Evolutionary conservation across 1,284 basidiomycete species (phyloP).

Genomic region (Fomitiporia mediterranea): DNA sequence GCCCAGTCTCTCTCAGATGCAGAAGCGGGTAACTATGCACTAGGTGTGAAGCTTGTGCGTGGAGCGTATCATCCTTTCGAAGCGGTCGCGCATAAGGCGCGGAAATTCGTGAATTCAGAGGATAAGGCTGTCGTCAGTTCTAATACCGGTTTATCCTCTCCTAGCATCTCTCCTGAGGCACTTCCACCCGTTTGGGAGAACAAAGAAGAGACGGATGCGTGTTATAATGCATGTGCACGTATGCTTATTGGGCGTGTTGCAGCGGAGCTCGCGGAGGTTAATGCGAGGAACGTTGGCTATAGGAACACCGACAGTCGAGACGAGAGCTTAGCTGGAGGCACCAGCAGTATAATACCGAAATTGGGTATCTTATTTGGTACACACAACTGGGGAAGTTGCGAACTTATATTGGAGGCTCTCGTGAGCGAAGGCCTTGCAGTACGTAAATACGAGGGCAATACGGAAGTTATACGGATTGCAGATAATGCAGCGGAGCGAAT

Average conservation of each 20-base stretch:
- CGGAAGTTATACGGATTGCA: slow-evolving; percentile 35
- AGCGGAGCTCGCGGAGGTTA: slow-evolving; percentile 28
- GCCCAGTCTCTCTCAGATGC: slow-evolving; percentile 67
- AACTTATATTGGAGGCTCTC: slow-evolving; percentile 59
- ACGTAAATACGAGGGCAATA: slow-evolving; percentile 18
- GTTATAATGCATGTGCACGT: slow-evolving; percentile 69
- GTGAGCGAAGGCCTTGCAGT: slow-evolving; percentile 52
- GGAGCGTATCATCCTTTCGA: slow-evolving; percentile 91
- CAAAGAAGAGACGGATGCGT: slow-evolving; percentile 75
- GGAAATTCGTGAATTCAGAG: not conserved
- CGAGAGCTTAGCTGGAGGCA: not conserved
- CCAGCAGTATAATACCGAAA: slow-evolving; percentile 30
- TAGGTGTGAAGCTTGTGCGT: slow-evolving; percentile 93
- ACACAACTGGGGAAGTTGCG: slow-evolving; percentile 73
- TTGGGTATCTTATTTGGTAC: slow-evolving; percentile 82
- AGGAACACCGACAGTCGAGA: not conserved
- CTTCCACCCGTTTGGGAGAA: slow-evolving; percentile 62
- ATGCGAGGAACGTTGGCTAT: slow-evolving; percentile 23
- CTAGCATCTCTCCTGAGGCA: slow-evolving; percentile 51
- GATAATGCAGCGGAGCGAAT: slow-evolving; percentile 65
- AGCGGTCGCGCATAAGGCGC: slow-evolving; percentile 41
- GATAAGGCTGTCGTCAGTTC: not conserved
- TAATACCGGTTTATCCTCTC: not conserved
- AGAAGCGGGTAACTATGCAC: slow-evolving; percentile 62
- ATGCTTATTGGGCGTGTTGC: slow-evolving; percentile 59